Base-by-base conservation (phyloP, 805 yeast genomes). In the Lipomyces lipofer region DNA sequence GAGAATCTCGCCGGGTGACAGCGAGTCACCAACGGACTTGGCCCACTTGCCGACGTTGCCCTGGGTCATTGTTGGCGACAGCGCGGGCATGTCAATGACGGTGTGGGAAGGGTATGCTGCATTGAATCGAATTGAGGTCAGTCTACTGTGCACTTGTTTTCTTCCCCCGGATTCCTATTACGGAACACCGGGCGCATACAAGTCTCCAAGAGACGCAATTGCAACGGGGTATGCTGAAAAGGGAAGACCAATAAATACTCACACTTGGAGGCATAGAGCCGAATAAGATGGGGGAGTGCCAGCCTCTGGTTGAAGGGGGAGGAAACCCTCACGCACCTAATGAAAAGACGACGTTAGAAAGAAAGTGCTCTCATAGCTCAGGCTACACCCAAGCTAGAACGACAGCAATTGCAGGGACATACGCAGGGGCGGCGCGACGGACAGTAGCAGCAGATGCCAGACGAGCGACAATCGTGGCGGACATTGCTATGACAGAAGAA, bases 51-150 rank as follows among this genome's bases (percentile, higher is more conserved):
- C 92, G 62, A 94, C 77, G 72, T 83, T 85, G 70, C 99, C 99
- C 69, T 88, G 92, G 58, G 97, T 87, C 99, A 94, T 94, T 51
- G 99, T 94, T 63, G 99, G 99, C n/a, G 98, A 92, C 67, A 94
- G 78, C 8, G 99, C 99, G 46, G 99, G 99, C 99, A 94, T 94
- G 71, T 85, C 85, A 66, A 94, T 89, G 68, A 94, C 84, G 57
- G 86, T 82, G 74, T 94, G 97, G 19, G 83, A 73, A 32, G 96
- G 96, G 74, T 81, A 88, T 5, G 62, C 62, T 58, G 21, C n/a
- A 32, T 2, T 9, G 5, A 10, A 24, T 24, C 40, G 21, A 36
- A 36, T 17, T 19, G n/a, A 36, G 9, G 12, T n/a, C n/a, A 7
- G 21, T 6, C 25, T 1, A n/a, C n/a, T n/a, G 33, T 12, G 33